Evolutionary conservation across 345 rosid species (phyloP).

Genomic region (Melaleuca alternifolia): DNA sequence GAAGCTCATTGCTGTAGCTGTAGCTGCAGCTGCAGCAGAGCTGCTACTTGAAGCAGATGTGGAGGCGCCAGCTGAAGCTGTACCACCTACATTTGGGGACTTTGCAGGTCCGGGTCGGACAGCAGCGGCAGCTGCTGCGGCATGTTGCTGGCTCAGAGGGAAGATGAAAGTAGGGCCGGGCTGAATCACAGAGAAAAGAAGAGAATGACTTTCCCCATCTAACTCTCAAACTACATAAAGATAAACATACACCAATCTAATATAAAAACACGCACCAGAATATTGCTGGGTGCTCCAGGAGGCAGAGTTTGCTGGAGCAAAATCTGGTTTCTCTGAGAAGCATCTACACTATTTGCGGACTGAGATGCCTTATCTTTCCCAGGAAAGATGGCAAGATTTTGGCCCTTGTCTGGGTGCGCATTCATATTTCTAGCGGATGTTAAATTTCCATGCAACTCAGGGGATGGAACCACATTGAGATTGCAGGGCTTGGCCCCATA

Average conservation of each 20-base stretch:
- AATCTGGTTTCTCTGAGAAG: constrained; percentile 73
- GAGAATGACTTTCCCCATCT: not conserved
- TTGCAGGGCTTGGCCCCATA: constrained; percentile 72
- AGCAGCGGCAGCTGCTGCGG: constrained; percentile 44
- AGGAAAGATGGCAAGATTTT: constrained; percentile 26
- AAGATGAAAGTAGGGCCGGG: constrained; percentile 80
- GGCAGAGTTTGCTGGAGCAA: constrained; percentile 78
- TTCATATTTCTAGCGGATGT: constrained; percentile 39
- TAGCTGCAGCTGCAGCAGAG: constrained; percentile 42
- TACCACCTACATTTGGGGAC: constrained; percentile 4
- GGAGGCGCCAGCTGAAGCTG: constrained; percentile 29
- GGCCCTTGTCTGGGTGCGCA: constrained; percentile 51
- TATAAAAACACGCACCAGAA: constrained; percentile 42
- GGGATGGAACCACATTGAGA: constrained; percentile 60
- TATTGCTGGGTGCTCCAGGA: constrained; percentile 62
- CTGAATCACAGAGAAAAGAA: constrained; percentile 21
- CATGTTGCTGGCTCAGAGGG: constrained; percentile 86
- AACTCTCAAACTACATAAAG: not conserved
- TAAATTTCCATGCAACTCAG: constrained; percentile 51
- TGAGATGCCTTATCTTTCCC: constrained; percentile 51
- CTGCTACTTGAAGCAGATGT: constrained; percentile 35
- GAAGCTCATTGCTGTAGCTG: constrained; percentile 69
- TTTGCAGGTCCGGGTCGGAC: constrained; percentile 42
- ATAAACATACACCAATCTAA: not conserved
- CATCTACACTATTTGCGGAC: constrained; percentile 39